Conservation (phyloP, 345 rosid genomes). For the thale cress (Arabidopsis thaliana) region TAIR10.1 NC_003074.8:6962001-6962500, state of each 20-base stretch:
- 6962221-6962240: constrained; percentile 34
- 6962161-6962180: constrained; percentile 3
- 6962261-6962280: neutral
- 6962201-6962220: constrained; percentile 32
- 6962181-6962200: neutral
- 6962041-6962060: constrained; percentile 94
- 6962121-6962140: neutral
- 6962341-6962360: neutral
- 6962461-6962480: constrained; percentile 98
- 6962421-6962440: constrained; percentile 99
- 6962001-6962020: constrained; percentile 90
- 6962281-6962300: neutral
- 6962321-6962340: constrained; percentile 1
- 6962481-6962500: constrained; percentile 97
- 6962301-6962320: constrained; percentile 2
- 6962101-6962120: constrained; percentile 25
- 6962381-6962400: constrained; percentile 97
- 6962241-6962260: neutral
- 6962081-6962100: constrained; percentile 73
- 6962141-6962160: constrained; percentile 10
- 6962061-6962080: constrained; percentile 97
- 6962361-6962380: constrained; percentile 64
- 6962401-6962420: constrained; percentile 98
- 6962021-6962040: constrained; percentile 94
- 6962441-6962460: constrained; percentile 99